Base-by-base conservation (phyloP, 1,284 basidiomycete species). In the Rhodotorula sp. region DNA sequence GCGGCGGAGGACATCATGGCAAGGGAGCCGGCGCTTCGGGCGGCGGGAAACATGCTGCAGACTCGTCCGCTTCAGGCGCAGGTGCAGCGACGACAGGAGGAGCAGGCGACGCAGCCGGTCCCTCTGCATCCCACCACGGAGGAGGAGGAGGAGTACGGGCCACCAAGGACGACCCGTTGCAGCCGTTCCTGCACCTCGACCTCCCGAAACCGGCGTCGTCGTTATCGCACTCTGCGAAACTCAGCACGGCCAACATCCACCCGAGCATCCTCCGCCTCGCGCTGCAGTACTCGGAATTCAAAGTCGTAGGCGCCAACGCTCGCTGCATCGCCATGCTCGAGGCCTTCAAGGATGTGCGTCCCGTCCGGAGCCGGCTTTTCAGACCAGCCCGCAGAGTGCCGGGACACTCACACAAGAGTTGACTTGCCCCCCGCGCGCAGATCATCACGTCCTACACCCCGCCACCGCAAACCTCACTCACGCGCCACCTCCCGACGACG, bases 401-500 rank as follows among this genome's bases (percentile, higher is more conserved):
- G 10, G 14, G 0, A 4, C 21, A 58, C 57, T 10, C 3, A 26
- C 16, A 58, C 23, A n/a, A n/a, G 58, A 61, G 48, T 29, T 23
- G 58, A n/a, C 14, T 43, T 43, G 39, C 39, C 39, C 39, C 39
- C 58, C 34, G 6, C 34, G 34, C 57, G 71, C 76, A 93, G 91
- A 89, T 94, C 67, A 93, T 95, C 67, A 87, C 90, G 85, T 89
- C 91, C 81, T 94, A 94, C 82, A 84, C 85, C 54, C 93, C 92
- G 4, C 92, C 92, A 18, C 86, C 87, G 4, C 89, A 92, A 77
- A 92, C 87, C 68, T 92, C 91, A 0, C 87, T 94, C 47, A 91
- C 91, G 15, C 86, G 92, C 68, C 91, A 94, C 83, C 86, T 94
- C 56, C 78, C 78, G 23, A 91, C 91, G 87, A 90, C 90, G 18